Evolutionary conservation across 2,329 filamentous ascomycete genomes (phyloP).

Genomic region (Diaporthe sp.): DNA sequence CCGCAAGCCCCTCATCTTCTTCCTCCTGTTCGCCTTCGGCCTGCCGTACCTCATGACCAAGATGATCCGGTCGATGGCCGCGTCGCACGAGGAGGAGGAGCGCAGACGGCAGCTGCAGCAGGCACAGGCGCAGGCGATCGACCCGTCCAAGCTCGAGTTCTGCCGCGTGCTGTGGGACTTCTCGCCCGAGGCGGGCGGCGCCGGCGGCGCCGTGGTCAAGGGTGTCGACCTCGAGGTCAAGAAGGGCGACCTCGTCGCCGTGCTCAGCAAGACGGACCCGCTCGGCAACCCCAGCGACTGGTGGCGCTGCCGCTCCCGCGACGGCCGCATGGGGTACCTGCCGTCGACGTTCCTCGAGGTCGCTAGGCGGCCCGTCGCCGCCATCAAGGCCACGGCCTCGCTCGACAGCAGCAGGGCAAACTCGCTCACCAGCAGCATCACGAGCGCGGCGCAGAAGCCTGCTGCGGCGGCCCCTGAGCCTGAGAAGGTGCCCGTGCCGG

Average conservation of each 20-base stretch:
- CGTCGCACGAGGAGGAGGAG: slow-evolving; percentile 87
- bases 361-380: slow-evolving; percentile 67
- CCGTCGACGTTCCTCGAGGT: slow-evolving; percentile 92
- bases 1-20: slow-evolving; percentile 96
- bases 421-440: slow-evolving; percentile 62
- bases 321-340: slow-evolving; percentile 91
- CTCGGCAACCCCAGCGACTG: slow-evolving; percentile 93
- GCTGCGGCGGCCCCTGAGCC: slow-evolving; percentile 43
- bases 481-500: slow-evolving; percentile 50
- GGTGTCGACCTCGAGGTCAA: slow-evolving; percentile 92
- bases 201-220: slow-evolving; percentile 62
- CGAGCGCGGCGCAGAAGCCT: slow-evolving; percentile 42
- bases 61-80: slow-evolving; percentile 87
- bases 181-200: slow-evolving; percentile 77
- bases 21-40: slow-evolving; percentile 93
- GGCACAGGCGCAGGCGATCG: slow-evolving; percentile 70
- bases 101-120: slow-evolving; percentile 65
- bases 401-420: slow-evolving; percentile 63
- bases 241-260: slow-evolving; percentile 95
- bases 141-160: slow-evolving; percentile 94
- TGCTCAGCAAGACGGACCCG: slow-evolving; percentile 92
- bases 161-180: slow-evolving; percentile 97
- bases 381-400: slow-evolving; percentile 63
- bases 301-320: slow-evolving; percentile 94
- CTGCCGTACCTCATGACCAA: slow-evolving; percentile 98